Evolutionary conservation across 768 basidiomycete genomes (phyloP), one percentile per base, ranked within the genome.

Genomic region (Cystofilobasidium macerans): DNA sequence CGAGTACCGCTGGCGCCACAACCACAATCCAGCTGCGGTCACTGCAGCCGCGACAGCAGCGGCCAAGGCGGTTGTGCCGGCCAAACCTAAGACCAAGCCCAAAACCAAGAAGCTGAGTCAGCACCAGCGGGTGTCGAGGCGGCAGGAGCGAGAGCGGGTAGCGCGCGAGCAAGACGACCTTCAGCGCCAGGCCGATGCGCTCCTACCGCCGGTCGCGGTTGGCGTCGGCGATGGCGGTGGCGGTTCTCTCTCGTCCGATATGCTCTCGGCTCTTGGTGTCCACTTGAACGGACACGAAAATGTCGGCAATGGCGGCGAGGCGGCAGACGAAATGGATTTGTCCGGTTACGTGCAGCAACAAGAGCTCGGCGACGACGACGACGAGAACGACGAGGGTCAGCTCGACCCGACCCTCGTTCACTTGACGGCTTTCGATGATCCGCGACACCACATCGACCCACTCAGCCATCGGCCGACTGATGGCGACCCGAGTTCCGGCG

Each of bases 1-100:
- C 51, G 51, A 54, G 28, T 54, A 54, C 30, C 26, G 51, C 28
- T 54, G 51, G 51, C 16, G 51, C 28, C 51, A 54, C 28, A 54
- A 54, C 30, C 51, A 54, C 51, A 28, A 28, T 5, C 51, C 51
- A 14, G 13, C 30, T 11, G 28, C 26, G 45, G 22, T 16, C 45
- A 20, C 6, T 5, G 45, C 5, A n/a, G 9, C 20, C 22, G 11
- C 45, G 45, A 3, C 45, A n/a, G 22, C 4, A 47, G 45, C 4
- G 45, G 45, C n/a, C 22, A n/a, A 7, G n/a, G 6, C n/a, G 30
- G 14, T 7, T 20, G 28, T 18, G 28, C 28, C 28, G 7, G 51
- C 1, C 28, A 20, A n/a, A n/a, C n/a, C 30, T n/a, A 30, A 8
- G 2, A 30, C 42, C 7, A 4, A 13, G 42, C 42, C 28, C 28